These are phyloP conservation scores for Ophiosphaerella narmari DNA, from an alignment of 2,329 filamentous ascomycete species.

Conservation along the genomic window DNA sequence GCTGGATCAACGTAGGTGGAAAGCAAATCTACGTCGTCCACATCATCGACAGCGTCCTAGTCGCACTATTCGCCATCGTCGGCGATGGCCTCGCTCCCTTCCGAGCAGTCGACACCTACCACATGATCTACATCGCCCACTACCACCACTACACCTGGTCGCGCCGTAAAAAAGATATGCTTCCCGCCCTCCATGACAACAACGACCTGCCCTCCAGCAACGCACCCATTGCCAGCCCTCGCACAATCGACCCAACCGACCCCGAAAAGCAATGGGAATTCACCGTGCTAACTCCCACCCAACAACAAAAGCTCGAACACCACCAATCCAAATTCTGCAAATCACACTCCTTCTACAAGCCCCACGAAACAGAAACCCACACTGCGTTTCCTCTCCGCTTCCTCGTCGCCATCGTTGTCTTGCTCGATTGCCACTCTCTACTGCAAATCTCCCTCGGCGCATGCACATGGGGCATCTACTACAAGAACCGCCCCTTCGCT, in stretches of 20 bases:
- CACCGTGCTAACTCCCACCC: slow-evolving; percentile 65
- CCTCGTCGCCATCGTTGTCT: slow-evolving; percentile 75
- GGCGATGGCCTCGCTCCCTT: slow-evolving; percentile 71
- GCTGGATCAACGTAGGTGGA: slow-evolving; percentile 81
- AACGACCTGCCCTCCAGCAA: slow-evolving; percentile 65
- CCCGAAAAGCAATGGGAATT: slow-evolving; percentile 52
- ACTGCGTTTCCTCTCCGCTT: slow-evolving; percentile 75
- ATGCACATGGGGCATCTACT: slow-evolving; percentile 78
- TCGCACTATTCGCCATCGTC: slow-evolving; percentile 66
- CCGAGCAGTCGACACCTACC: slow-evolving; percentile 80
- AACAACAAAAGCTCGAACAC: slow-evolving; percentile 72
- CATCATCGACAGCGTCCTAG: slow-evolving; percentile 62
- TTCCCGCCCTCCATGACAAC: slow-evolving; percentile 68
- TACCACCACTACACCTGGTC: slow-evolving; percentile 72
- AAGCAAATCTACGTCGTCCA: slow-evolving; percentile 66
- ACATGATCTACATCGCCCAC: slow-evolving; percentile 80
- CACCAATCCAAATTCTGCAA: slow-evolving; percentile 81
- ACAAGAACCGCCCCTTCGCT: slow-evolving; percentile 69
- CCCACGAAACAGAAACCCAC: slow-evolving; percentile 82
- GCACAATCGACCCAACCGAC: slow-evolving; percentile 41
- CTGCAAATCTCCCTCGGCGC: slow-evolving; percentile 80
- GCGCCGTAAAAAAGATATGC: slow-evolving; percentile 62
- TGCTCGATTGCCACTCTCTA: slow-evolving; percentile 78
- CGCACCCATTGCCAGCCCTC: slow-evolving; percentile 51
- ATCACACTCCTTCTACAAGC: slow-evolving; percentile 87